These are phyloP conservation scores for Capronia epimyces DNA, from an alignment of 2,329 filamentous ascomycete species.

Conservation along the genomic window DNA sequence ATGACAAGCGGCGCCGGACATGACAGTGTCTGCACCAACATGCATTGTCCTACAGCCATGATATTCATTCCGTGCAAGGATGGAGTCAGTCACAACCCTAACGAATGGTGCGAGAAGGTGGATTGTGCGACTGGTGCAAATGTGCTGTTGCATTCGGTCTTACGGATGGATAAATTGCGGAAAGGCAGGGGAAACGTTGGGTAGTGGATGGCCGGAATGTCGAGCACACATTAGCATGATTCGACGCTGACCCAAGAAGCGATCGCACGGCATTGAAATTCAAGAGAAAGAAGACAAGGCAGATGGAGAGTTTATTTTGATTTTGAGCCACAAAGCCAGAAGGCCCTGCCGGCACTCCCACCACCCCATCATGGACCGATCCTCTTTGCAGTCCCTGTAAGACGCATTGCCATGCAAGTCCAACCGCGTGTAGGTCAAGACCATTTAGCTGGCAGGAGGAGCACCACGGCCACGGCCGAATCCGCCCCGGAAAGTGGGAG, in stretches of 20 bases:
- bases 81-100: conserved; percentile 59
- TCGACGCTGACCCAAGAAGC: not conserved
- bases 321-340: not conserved
- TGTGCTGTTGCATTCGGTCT: conserved; percentile 26
- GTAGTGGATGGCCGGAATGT: too few relatives aligned
- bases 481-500: conserved; percentile 87
- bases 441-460: conserved; percentile 46
- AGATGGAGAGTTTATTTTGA: not conserved
- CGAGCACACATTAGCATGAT: not conserved
- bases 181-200: conserved; percentile 21
- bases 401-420: not conserved
- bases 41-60: conserved; percentile 59
- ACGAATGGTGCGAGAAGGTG: conserved; percentile 56
- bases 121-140: conserved; percentile 43
- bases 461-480: conserved; percentile 82
- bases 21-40: conserved; percentile 58
- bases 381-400: not conserved
- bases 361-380: not conserved
- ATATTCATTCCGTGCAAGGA: conserved; percentile 61
- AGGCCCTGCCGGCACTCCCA: too few relatives aligned
- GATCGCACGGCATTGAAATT: not conserved
- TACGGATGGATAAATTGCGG: conserved; percentile 41
- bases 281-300: not conserved
- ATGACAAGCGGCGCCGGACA: conserved; percentile 63
- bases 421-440: not conserved